Evolutionary conservation across 306 rosid species (phyloP).

Genomic region (apple (Malus domestica)): DNA sequence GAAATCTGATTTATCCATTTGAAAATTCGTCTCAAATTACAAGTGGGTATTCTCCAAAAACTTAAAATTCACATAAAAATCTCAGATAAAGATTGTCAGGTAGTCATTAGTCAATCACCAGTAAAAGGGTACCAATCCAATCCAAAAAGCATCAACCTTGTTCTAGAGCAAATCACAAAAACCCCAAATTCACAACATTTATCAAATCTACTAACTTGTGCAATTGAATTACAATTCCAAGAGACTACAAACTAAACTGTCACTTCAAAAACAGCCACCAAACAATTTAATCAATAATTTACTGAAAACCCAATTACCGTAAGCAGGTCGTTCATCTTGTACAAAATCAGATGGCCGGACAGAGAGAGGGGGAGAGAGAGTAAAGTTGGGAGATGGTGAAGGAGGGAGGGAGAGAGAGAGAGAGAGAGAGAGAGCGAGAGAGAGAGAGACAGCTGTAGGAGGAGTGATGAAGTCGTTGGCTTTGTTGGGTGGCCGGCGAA

Average conservation of each 20-base stretch:
- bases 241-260: conserved; percentile 3
- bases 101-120: background rate
- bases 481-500: conserved; percentile 39
- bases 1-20: conserved; percentile 6
- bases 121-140: background rate
- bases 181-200: conserved; percentile 1
- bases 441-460: background rate
- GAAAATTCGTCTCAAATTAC: conserved; percentile 3
- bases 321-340: conserved; percentile 87
- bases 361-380: background rate
- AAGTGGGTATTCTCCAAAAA: background rate
- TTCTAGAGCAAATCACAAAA: background rate
- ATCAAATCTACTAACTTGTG: background rate
- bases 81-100: background rate
- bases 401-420: background rate
- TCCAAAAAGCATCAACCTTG: background rate
- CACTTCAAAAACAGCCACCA: background rate
- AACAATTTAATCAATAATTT: background rate
- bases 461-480: background rate
- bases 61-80: background rate
- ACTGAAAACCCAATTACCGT: conserved; percentile 43
- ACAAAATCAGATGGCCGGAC: conserved; percentile 1
- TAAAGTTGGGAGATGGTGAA: background rate
- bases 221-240: conserved; percentile 13
- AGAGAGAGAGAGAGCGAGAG: background rate